phyloP scores from a whole-genome alignment of 1,284 basidiomycete genomes.

The Ganoderma lucidum region DNA sequence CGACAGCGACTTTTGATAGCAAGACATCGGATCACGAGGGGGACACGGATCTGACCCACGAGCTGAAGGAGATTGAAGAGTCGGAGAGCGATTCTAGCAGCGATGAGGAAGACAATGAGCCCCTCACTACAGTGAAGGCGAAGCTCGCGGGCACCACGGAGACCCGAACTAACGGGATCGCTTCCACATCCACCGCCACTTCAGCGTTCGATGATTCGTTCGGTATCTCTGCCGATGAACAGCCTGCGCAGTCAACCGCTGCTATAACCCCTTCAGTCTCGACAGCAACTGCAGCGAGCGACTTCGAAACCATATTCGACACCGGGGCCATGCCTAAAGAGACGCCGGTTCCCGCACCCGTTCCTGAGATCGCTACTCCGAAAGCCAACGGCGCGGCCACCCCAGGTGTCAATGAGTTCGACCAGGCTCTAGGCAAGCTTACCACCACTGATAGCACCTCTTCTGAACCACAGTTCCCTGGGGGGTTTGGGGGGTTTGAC shows the following conservation, averaged over 20 bases:
- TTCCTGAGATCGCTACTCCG: constrained; percentile 27
- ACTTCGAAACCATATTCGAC: constrained; percentile 33
- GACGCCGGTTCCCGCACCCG: constrained; percentile 25
- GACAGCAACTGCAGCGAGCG: constrained; percentile 6
- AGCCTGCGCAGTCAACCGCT: constrained; percentile 14
- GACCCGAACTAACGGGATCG: constrained; percentile 33
- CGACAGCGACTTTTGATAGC: constrained; percentile 14
- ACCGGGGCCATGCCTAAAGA: constrained; percentile 26
- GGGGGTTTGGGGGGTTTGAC: constrained; percentile 53
- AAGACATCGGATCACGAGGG: constrained; percentile 21
- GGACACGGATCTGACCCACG: constrained; percentile 60
- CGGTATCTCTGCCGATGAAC: constrained; percentile 45
- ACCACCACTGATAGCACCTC: constrained; percentile 48
- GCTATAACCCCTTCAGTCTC: constrained; percentile 17
- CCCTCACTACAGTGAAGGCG: constrained; percentile 41
- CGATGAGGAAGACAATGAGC: constrained; percentile 57
- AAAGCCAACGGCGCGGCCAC: constrained; percentile 37
- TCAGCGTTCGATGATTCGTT: constrained; percentile 73
- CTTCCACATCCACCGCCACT: constrained; percentile 17
- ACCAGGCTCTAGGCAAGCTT: constrained; percentile 72
- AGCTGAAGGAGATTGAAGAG: constrained; percentile 70
- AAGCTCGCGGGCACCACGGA: constrained; percentile 32
- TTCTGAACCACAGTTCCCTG: constrained; percentile 53
- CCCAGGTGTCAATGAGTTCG: constrained; percentile 70
- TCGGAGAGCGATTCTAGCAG: constrained; percentile 61